Evolutionary conservation across 441 rosid genomes (phyloP), one percentile per base, ranked within the genome.

Genomic region (Flueggea neowawraea): DNA sequence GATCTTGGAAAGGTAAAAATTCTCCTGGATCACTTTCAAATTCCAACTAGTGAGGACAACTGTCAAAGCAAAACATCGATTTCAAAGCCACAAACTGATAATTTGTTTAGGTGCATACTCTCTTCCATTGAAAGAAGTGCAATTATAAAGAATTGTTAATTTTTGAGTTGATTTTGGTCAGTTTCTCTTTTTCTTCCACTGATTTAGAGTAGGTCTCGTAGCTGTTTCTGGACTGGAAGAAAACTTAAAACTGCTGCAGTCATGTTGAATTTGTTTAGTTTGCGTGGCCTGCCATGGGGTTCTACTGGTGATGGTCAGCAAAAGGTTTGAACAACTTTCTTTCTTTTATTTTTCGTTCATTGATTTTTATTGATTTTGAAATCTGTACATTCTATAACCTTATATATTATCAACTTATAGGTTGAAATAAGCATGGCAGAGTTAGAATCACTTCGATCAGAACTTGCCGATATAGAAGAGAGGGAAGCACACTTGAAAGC

Each of bases 401-500:
- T 6, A 53, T 43, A 16, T 54, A 58, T 55, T 64, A 60, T 55
- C 58, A 3, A 41, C 62, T 72, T 66, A 51, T 83, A 90, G 98
- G 89, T 94, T 67, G 84, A 77, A 77, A 63, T 94, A 70, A 68
- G 86, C 64, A 89, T 74, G 55, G 78, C 79, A 7, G 96, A 94
- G 72, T 73, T 94, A 32, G 97, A 83, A 67, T 88, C 95, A 48
- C 96, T 94, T 67, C 77, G 83, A 68, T 67, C 98, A 61, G 95
- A 86, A 69, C 82, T 94, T 36, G 80, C 86, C 62, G 91, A 89
- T 55, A 49, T 90, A 69, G 97, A 94, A 85, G 97, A 94, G 72
- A 87, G 89, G 70, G 97, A 87, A 75, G 80, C 95, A 67, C 79
- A 82, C 82, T 81, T 85, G 72, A 90, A 83, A 76, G 98, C 97